These are phyloP conservation scores for Lodderomyces margitis DNA, from an alignment of 1,139 yeast species.

Conservation along the genomic window DNA sequence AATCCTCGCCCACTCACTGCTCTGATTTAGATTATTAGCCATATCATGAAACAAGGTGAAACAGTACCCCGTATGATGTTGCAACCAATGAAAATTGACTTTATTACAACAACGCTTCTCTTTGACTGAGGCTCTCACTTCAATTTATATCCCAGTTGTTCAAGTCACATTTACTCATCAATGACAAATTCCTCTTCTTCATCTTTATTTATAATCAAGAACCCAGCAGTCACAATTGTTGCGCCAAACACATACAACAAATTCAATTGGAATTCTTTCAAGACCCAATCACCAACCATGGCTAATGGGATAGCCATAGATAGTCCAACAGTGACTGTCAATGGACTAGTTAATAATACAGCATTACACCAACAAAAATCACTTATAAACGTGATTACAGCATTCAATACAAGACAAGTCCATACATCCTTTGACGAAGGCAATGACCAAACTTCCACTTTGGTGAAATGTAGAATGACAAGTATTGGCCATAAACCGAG, in stretches of 20 bases:
- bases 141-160: too few species aligned
- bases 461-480: conserved; percentile 57
- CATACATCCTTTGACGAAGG: conserved; percentile 60
- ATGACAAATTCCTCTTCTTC: conserved; percentile 57
- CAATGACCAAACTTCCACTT: conserved; percentile 66
- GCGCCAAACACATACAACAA: conserved; percentile 77
- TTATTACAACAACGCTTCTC: too few species aligned
- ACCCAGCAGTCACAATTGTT: conserved; percentile 71
- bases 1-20: too few species aligned
- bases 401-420: conserved; percentile 59
- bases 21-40: too few species aligned
- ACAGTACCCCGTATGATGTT: too few species aligned
- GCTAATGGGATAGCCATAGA: conserved; percentile 93
- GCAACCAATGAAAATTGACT: too few species aligned
- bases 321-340: conserved; percentile 92
- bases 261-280: conserved; percentile 64
- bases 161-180: conserved; percentile 15
- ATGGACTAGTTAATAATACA: conserved; percentile 85
- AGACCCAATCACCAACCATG: conserved; percentile 81
- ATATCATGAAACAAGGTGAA: too few species aligned
- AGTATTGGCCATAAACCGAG: conserved; percentile 83
- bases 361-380: conserved; percentile 97
- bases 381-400: conserved; percentile 74
- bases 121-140: too few species aligned
- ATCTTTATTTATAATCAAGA: conserved; percentile 76